These are phyloP conservation scores for Pyrenochaeta sp. DNA, from an alignment of 2,329 filamentous ascomycete species.

Conservation along the genomic window DNA sequence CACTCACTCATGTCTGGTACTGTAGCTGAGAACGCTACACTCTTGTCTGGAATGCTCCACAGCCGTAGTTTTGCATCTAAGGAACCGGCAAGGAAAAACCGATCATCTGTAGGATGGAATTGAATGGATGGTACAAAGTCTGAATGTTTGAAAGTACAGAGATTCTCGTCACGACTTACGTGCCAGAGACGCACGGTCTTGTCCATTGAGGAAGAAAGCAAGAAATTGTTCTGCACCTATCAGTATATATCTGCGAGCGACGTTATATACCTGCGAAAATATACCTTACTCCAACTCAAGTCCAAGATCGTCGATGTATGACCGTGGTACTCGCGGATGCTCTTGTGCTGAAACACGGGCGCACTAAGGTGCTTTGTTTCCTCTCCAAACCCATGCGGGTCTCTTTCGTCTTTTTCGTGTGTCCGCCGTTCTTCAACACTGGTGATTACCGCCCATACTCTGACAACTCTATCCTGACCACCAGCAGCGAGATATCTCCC, in stretches of 20 bases:
- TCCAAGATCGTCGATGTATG: slow-evolving; percentile 89
- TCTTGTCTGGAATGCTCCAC: slow-evolving; percentile 97
- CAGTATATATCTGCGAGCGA: neutral
- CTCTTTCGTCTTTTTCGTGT: slow-evolving; percentile 75
- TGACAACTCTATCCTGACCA: slow-evolving; percentile 84
- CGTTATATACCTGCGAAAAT: neutral
- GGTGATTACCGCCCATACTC: slow-evolving; percentile 88
- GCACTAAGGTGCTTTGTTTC: slow-evolving; percentile 76
- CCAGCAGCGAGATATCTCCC: slow-evolving; percentile 91
- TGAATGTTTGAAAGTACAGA: slow-evolving; percentile 93
- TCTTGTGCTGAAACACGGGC: slow-evolving; percentile 85
- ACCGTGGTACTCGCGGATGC: slow-evolving; percentile 80
- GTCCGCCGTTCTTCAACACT: slow-evolving; percentile 79
- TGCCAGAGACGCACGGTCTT: slow-evolving; percentile 97
- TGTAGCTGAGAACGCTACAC: slow-evolving; percentile 81
- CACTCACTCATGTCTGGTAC: slow-evolving; percentile 74
- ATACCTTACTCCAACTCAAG: slow-evolving; percentile 91
- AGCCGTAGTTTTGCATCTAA: slow-evolving; percentile 86
- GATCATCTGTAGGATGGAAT: slow-evolving; percentile 93
- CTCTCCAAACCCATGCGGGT: slow-evolving; percentile 54
- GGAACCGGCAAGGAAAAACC: slow-evolving; percentile 95
- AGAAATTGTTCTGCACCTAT: slow-evolving; percentile 77
- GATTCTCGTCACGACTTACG: slow-evolving; percentile 80
- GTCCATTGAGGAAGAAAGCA: slow-evolving; percentile 96
- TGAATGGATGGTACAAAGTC: slow-evolving; percentile 95